A percentile compares a stretch with the other conserved stretches of the same genome.
Evolutionary conservation across 768 basidiomycete species (phyloP).

Genomic region (Termitomyces titanicus): DNA sequence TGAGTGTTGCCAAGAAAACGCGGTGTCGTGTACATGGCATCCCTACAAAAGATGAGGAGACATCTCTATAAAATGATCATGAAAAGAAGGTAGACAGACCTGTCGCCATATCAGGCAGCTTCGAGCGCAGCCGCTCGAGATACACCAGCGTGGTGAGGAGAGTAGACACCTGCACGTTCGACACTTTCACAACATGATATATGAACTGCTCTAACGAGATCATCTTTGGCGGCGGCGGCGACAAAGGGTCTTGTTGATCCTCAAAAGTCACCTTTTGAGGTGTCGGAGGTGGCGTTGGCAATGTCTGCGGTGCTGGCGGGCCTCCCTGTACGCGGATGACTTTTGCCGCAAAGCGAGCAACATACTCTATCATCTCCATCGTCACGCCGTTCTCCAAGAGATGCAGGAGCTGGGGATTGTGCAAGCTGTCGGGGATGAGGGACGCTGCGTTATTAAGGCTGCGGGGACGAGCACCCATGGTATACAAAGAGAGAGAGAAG

Average conservation of each 20-base stretch:
- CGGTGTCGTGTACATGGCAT: slow-evolving; percentile 93
- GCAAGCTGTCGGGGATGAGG: slow-evolving; percentile 68
- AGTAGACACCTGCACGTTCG: slow-evolving; percentile 88
- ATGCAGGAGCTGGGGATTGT: slow-evolving; percentile 77
- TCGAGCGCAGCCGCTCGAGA: slow-evolving; percentile 79
- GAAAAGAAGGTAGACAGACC: slow-evolving; percentile 45
- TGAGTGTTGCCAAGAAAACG: slow-evolving; percentile 93
- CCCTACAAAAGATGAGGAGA: slow-evolving; percentile 34
- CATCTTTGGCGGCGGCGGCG: slow-evolving; percentile 23
- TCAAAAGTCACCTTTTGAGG: slow-evolving; percentile 42
- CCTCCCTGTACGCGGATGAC: slow-evolving; percentile 73
- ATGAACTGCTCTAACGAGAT: slow-evolving; percentile 86
- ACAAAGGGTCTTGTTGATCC: slow-evolving; percentile 29
- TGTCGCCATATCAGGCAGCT: slow-evolving; percentile 80
- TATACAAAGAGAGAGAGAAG: slow-evolving; percentile 21
- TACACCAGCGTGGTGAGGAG: slow-evolving; percentile 89
- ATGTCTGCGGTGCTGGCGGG: slow-evolving; percentile 26
- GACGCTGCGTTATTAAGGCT: slow-evolving; percentile 66
- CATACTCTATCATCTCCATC: slow-evolving; percentile 80
- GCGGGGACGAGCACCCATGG: slow-evolving; percentile 25
- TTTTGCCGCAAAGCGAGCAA: slow-evolving; percentile 73
- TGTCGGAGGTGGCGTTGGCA: slow-evolving; percentile 71
- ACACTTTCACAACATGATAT: slow-evolving; percentile 68
- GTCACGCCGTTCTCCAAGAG: slow-evolving; percentile 79
- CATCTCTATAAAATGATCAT: neutral